Evolutionary conservation across 2,329 filamentous ascomycete genomes (phyloP), one percentile per base, ranked within the genome.

Genomic region (Colletotrichum spaethianum): DNA sequence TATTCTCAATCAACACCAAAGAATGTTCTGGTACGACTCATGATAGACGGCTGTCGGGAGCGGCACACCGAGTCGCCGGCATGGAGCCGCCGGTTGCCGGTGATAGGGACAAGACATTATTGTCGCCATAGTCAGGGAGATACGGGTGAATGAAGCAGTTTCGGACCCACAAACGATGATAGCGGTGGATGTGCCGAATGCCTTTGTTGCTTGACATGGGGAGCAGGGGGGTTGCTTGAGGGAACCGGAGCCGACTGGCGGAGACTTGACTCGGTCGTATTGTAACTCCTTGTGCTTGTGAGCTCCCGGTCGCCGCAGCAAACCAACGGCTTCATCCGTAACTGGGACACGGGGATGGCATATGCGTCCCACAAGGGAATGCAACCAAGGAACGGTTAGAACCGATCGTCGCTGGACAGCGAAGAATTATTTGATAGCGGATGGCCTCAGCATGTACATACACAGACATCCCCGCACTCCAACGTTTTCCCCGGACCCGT

Each of bases 31-130:
- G 3, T 36, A 38, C 14, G n/a, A 14, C 12, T 20, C 44, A n/a
- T 31, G 50, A 40, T n/a, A 42, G 42, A 36, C 69, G 69, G 69
- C 69, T 63, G 64, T 68, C 69, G 69, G 69, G 14, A 57, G 64
- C 69, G 64, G 69, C 33, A 57, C 42, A 20, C 38, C 11, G 42
- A 64, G 12, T 11, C 23, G 20, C 40, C 44, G 42, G 36, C n/a
- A 23, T n/a, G 36, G 36, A 18, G 38, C 16, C 44, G 16, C 28
- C 69, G 64, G 64, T 59, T 71, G 68, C 68, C 68, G 68, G 68
- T 42, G 62, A 60, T 48, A 56, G 56, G 46, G 11, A 65, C 42
- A 12, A 66, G 8, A 16, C 26, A 46, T 9, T 36, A 52, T 42
- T 36, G 63, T 33, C 42, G 23, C 26, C 23, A 33, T 26, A 31